A percentile compares a stretch with the other conserved stretches of the same genome.
Conservation (phyloP, 495 filamentous ascomycete genomes). For the Penicillium longicatenatum region DNA sequence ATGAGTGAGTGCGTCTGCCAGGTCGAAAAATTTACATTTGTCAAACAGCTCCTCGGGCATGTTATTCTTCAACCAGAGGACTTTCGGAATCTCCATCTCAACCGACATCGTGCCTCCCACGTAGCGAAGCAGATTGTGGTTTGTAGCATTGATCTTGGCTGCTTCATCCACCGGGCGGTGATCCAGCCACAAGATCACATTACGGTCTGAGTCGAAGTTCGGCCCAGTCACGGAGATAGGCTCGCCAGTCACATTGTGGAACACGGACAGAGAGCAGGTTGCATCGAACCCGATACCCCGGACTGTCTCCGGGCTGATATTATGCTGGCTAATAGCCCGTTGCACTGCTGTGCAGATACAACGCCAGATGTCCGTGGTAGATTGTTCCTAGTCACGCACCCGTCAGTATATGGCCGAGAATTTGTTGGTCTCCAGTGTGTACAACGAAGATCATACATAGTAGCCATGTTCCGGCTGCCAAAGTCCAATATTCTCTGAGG, state of each 20-base stretch:
- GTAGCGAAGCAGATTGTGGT: slow-evolving; percentile 90
- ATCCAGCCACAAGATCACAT: slow-evolving; percentile 91
- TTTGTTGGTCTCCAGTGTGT: background rate
- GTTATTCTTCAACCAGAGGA: slow-evolving; percentile 95
- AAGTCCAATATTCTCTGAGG: slow-evolving; percentile 86
- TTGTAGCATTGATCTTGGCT: slow-evolving; percentile 84
- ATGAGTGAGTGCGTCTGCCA: slow-evolving; percentile 91
- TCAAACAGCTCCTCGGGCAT: slow-evolving; percentile 93
- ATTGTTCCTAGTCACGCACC: slow-evolving; percentile 72
- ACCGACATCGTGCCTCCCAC: slow-evolving; percentile 97
- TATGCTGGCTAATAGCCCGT: slow-evolving; percentile 73
- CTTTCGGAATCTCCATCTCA: slow-evolving; percentile 99
- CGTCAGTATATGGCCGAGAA: slow-evolving; percentile 32
- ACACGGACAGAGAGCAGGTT: slow-evolving; percentile 92
- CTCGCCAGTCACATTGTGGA: slow-evolving; percentile 83
- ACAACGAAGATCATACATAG: slow-evolving; percentile 62
- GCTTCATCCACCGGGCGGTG: slow-evolving; percentile 90
- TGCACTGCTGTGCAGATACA: slow-evolving; percentile 84
- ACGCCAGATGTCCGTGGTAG: slow-evolving; percentile 92
- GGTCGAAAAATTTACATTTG: slow-evolving; percentile 93
- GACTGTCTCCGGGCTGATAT: slow-evolving; percentile 69
- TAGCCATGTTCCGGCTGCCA: slow-evolving; percentile 92
- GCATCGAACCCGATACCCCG: slow-evolving; percentile 95
- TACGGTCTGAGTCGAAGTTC: slow-evolving; percentile 81
- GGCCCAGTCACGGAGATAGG: slow-evolving; percentile 88